Evolutionary conservation across 1,139 yeast species (phyloP).

Genomic region (Ogataea hybrid): DNA sequence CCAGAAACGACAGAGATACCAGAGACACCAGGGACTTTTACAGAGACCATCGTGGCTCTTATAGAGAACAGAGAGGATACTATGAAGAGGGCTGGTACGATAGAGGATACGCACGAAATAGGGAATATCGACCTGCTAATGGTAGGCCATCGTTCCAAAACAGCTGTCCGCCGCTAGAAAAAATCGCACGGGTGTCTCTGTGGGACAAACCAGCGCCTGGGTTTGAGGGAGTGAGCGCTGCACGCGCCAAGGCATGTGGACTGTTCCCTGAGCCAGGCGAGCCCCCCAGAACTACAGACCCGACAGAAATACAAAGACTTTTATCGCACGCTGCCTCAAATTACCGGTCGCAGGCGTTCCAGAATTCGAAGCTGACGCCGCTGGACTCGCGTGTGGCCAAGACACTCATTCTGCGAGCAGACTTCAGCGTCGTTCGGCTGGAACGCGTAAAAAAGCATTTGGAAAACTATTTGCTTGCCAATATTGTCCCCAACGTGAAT

Average conservation of each 20-base stretch:
- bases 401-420: conserved; percentile 27
- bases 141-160: background rate
- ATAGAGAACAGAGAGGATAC: conserved; percentile 6
- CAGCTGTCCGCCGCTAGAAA: conserved; percentile 37
- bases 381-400: conserved; percentile 49
- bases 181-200: conserved; percentile 40
- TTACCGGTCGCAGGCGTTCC: conserved; percentile 25
- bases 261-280: conserved; percentile 76
- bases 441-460: conserved; percentile 23
- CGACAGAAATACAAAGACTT: conserved; percentile 16
- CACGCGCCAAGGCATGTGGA: conserved; percentile 79
- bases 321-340: conserved; percentile 14
- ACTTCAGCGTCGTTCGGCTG: conserved; percentile 22
- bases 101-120: conserved; percentile 6
- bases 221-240: conserved; percentile 74
- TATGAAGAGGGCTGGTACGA: conserved; percentile 3
- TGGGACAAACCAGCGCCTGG: conserved; percentile 82
- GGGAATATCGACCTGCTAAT: conserved; percentile 2
- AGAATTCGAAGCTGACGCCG: conserved; percentile 49
- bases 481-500: conserved; percentile 27
- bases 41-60: conserved; percentile 10
- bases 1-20: conserved; percentile 2
- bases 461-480: conserved; percentile 26
- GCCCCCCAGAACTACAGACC: conserved; percentile 36
- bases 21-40: background rate